Evolutionary conservation across 495 filamentous ascomycete species (phyloP), one percentile per base, ranked within the genome.

Genomic region (Neurospora discreta): DNA sequence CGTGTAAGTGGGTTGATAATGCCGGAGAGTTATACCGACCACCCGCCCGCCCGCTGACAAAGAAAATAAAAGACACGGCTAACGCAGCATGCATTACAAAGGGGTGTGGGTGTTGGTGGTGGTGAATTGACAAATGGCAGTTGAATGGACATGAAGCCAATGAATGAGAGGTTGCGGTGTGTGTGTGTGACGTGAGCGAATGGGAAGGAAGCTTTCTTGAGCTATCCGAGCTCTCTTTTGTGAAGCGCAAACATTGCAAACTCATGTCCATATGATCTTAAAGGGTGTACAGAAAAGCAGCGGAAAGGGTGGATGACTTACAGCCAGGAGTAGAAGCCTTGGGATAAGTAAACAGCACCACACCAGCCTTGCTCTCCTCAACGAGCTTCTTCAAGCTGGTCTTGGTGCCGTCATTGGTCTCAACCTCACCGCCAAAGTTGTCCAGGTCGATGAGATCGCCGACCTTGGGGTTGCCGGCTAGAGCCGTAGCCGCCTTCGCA

Each of bases 301-400:
- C 41, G n/a, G 30, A 46, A 0, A 7, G 72, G 72, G 39, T 68
- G 71, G 73, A 40, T 68, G 71, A 88, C 93, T 88, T 90, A 97
- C 95, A 99, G 71, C 96, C 95, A 38, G 92, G 92, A 38, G 95
- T 99, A 13, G 91, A 95, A 72, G 95, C 95, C 84, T 91, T 97
- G 39, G 95, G 95, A 78, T 98, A 99, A 41, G 93, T 97, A 80
- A 99, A 98, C 39, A 99, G 80, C 18, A 97, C 92, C 30, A 98
- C 91, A 26, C 95, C 95, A 68, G 86, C 85, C 82, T 93, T 90
- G 84, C 93, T 95, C 74, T 90, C 86, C 52, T 92, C 91, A 18
- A 98, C 88, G 33, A 99, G 87, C 70, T 85, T 84, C 81, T 90
- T 88, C 69, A 99, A 83, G 1, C 87, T 94, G 15, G 90, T 93